Conservation (phyloP, 768 basidiomycete genomes). For the Amanita rubescens region DNA sequence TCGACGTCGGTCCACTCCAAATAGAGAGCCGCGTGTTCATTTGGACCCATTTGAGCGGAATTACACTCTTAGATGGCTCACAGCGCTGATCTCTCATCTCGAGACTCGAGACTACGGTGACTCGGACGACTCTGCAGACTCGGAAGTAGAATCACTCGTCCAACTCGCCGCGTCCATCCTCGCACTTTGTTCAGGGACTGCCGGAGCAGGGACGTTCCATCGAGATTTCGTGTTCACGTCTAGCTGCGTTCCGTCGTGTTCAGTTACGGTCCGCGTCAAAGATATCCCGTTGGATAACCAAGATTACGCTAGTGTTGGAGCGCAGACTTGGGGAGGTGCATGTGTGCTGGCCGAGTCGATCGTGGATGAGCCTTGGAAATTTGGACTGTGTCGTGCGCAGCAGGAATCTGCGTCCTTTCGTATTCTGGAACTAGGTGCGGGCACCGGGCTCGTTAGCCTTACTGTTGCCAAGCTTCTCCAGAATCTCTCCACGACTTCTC, state of each 20-base stretch:
- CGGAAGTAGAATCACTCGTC: constrained; percentile 34
- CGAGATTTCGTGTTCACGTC: constrained; percentile 43
- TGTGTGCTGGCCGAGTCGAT: constrained; percentile 76
- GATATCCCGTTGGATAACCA: constrained; percentile 65
- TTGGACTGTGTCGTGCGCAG: constrained; percentile 28
- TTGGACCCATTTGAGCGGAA: constrained; percentile 63
- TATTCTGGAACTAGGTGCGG: constrained; percentile 76
- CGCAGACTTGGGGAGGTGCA: constrained; percentile 87
- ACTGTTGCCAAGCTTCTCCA: constrained; percentile 41
- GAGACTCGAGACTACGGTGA: constrained; percentile 4
- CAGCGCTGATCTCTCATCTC: constrained; percentile 44
- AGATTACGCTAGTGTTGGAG: constrained; percentile 67
- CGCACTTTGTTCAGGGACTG: constrained; percentile 56
- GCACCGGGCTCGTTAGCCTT: constrained; percentile 77
- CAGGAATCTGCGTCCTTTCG: constrained; percentile 20
- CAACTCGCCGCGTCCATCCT: constrained; percentile 52
- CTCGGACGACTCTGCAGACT: background rate
- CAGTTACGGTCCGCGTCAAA: constrained; percentile 39
- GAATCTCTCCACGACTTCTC: background rate
- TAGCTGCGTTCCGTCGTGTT: constrained; percentile 6
- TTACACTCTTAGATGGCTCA: constrained; percentile 70
- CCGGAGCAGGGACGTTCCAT: constrained; percentile 51
- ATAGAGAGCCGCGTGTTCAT: constrained; percentile 23
- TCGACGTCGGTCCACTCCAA: constrained; percentile 19
- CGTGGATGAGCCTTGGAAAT: constrained; percentile 44